Evolutionary conservation across 2,329 filamentous ascomycete genomes (phyloP), one percentile per base, ranked within the genome.

Genomic region (Lecanicillium sp.): DNA sequence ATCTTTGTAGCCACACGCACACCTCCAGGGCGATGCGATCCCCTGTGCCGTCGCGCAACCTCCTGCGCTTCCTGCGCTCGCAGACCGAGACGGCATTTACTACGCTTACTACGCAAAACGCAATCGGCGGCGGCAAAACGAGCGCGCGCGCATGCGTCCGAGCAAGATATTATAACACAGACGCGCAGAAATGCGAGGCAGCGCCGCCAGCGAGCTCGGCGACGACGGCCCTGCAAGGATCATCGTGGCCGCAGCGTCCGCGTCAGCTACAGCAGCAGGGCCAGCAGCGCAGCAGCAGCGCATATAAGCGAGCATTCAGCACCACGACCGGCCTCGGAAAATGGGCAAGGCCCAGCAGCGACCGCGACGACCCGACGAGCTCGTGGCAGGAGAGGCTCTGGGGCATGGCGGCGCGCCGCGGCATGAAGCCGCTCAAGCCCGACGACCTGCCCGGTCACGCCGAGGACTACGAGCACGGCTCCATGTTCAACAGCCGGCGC

Each of bases 51-150:
- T 81, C 77, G 44, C 66, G 66, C 55, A 70, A 64, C 50, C 77
- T 91, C 17, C 72, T 93, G 53, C 82, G 81, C 56, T 91, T 87
- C 63, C 74, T 93, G 54, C 82, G 81, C 55, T 78, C 73, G 46
- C 87, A 90, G 64, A 81, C 85, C 54, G 77, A 86, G 56, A 71
- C 72, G 47, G 60, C 77, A 38, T 71, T 67, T 21, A n/a, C 40
- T 14, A 15, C 56, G 52, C 45, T 59, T 53, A 51, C 51, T 44
- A 23, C 52, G 40, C 39, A 39, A 29, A 12, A 37, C 30, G 37
- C 14, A 11, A 17, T 30, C 35, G 33, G 26, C 12, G 17, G 39
- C 15, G n/a, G 12, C 7, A 42, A 29, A 12, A 21, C 19, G 19
- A 43, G 9, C 24, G 14, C 14, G 12, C 30, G 23, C 38, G 7